These are phyloP conservation scores for Lanmaoa rubissima DNA, from an alignment of 768 basidiomycete genomes.

Conservation along the genomic window DNA sequence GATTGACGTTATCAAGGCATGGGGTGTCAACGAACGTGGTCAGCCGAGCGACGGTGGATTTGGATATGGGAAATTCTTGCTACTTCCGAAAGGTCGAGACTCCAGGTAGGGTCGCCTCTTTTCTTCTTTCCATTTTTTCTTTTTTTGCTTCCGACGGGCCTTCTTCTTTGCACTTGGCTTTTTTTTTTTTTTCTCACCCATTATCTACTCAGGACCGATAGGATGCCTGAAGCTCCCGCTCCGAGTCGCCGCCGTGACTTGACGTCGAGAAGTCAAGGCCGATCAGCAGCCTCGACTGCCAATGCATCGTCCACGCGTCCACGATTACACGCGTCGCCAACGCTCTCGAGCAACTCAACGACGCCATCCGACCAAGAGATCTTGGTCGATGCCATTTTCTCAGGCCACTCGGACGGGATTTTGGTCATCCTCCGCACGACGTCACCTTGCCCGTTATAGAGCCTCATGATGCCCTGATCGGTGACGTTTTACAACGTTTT, in stretches of 20 bases:
- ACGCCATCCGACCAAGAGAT: slow-evolving; percentile 35
- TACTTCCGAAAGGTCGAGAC: slow-evolving; percentile 59
- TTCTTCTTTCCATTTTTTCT: not conserved
- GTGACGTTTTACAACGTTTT: not conserved
- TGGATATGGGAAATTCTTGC: slow-evolving; percentile 70
- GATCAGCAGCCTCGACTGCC: slow-evolving; percentile 1
- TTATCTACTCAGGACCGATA: slow-evolving; percentile 21
- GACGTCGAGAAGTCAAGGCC: slow-evolving; percentile 16
- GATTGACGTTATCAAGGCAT: slow-evolving; percentile 76
- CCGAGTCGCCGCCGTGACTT: slow-evolving; percentile 33
- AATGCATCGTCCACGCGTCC: slow-evolving; percentile 6
- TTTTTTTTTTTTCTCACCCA: slow-evolving; percentile 3
- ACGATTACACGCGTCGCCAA: slow-evolving; percentile 6
- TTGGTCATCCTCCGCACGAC: slow-evolving; percentile 72
- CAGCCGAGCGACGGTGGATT: slow-evolving; percentile 85
- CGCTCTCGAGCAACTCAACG: not conserved
- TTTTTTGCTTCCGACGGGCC: not conserved
- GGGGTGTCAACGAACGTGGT: slow-evolving; percentile 83
- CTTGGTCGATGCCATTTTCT: slow-evolving; percentile 77
- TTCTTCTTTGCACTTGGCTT: slow-evolving; percentile 2
- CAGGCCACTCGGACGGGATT: slow-evolving; percentile 81
- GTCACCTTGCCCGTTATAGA: slow-evolving; percentile 10
- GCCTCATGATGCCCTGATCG: not conserved
- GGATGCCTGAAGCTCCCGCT: slow-evolving; percentile 25
- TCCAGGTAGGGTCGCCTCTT: slow-evolving; percentile 38